Evolutionary conservation across 225 moss, liverwort and hornwort species (phyloP).

Genomic region (Ulota crispa): DNA sequence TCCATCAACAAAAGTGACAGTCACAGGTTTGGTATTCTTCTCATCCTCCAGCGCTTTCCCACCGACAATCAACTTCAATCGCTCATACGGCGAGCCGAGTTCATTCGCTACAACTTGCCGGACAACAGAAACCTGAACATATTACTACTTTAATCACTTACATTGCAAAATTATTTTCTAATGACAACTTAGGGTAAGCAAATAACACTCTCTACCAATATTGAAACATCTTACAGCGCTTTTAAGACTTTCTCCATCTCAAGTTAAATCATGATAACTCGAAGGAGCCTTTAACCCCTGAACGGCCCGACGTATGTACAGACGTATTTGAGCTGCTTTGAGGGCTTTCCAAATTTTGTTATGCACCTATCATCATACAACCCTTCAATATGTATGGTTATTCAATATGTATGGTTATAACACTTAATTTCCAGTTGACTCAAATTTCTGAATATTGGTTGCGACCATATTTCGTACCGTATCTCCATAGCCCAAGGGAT

Average conservation of each 20-base stretch:
- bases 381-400: too few species aligned
- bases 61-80: constrained; percentile 44
- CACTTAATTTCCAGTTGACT: too few species aligned
- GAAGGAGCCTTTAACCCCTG: background rate
- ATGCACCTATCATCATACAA: too few species aligned
- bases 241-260: background rate
- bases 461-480: too few species aligned
- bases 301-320: too few species aligned
- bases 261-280: background rate
- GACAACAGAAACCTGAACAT: constrained; percentile 44
- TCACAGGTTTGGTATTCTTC: constrained; percentile 29
- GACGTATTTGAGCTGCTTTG: too few species aligned
- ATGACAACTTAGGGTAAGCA: constrained; percentile 9
- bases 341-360: too few species aligned
- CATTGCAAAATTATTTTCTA: background rate
- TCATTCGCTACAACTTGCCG: constrained; percentile 46
- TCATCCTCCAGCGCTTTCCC: constrained; percentile 50
- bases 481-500: too few species aligned
- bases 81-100: constrained; percentile 42
- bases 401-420: too few species aligned
- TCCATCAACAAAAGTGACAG: constrained; percentile 50
- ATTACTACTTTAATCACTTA: background rate
- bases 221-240: background rate
- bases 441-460: too few species aligned
- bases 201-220: background rate